Conservation (phyloP, 2,329 filamentous ascomycete genomes). For the Periconia sp. region DNA sequence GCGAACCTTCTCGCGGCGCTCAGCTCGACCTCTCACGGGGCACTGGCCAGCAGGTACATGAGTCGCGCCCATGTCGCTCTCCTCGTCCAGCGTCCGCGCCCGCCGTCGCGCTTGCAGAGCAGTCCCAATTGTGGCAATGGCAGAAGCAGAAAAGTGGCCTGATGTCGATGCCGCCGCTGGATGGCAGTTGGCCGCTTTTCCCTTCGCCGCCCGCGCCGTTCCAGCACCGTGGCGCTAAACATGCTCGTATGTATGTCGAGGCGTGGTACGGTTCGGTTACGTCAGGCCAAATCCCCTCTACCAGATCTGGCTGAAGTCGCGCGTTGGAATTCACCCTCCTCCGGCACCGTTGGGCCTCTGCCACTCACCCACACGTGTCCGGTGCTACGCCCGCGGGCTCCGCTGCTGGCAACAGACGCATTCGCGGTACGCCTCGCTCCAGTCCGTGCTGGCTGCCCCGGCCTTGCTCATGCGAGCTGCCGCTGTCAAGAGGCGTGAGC, state of each 20-base stretch:
- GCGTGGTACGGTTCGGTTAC: slow-evolving; percentile 10
- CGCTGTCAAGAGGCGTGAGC: slow-evolving; percentile 16
- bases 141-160: slow-evolving; percentile 3
- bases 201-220: neutral
- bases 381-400: slow-evolving; percentile 2
- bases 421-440: neutral
- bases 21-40: too few species aligned
- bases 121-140: too few species aligned
- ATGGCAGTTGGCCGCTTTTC: slow-evolving; percentile 1
- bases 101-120: neutral
- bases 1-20: slow-evolving; percentile 19
- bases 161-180: neutral
- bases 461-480: slow-evolving; percentile 9
- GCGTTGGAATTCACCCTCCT: neutral
- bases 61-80: too few species aligned
- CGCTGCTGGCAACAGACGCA: slow-evolving; percentile 1
- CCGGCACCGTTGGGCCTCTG: neutral
- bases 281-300: slow-evolving; percentile 14
- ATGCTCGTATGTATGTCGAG: neutral
- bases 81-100: neutral
- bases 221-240: slow-evolving; percentile 11
- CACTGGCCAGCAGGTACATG: too few species aligned
- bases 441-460: slow-evolving; percentile 7
- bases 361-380: slow-evolving; percentile 5
- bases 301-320: slow-evolving; percentile 3